Base-by-base conservation (phyloP, 345 rosid species). In the Dipteronia sinensis region DNA sequence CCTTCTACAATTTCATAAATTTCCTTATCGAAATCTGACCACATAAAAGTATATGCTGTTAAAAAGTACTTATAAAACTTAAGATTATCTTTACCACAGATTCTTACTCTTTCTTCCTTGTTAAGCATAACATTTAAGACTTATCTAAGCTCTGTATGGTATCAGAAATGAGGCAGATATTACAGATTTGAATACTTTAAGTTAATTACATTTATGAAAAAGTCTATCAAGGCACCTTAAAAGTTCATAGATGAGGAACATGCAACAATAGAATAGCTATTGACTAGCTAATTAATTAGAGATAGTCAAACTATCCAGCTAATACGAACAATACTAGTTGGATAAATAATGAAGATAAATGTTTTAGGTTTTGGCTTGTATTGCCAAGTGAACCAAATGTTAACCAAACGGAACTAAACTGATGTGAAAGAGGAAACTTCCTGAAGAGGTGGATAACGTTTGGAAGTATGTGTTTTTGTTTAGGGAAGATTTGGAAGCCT, bases 231-330 rank as follows among this genome's bases (percentile, higher is more conserved):
- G 23, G 62, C 44, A 70, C 62, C 42, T 51, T 23, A 13, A 22
- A 70, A 51, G 62, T 6, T 16, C 44, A 70, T 34, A 70, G 16
- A 34, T 70, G 51, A 66, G 25, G 25, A 27, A 70, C 55, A 70
- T 17, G 12, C 71, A 51, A 27, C 40, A 10, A 51, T 15, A 8
- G 34, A 49, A 49, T 49, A 49, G 61, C 31, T 15, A 0, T 13
- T 49, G 5, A 51, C 17, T 19, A 1, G 19, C 2, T 27, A 51
- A 27, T 56, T 47, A 55, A 71, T 29, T 31, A 42, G 10, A 69
- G 34, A 46, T 46, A 5, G 5, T 1, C 17, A 49, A 9, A 49
- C 16, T 23, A 46, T 56, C 34, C 58, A 19, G 25, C 38, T 12
- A 10, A 38, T 10, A 38, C 29, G 56, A 38, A 29, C 44, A 56